Conservation (phyloP, 1,139 yeast species). For the Nematodospora anomalae region DNA sequence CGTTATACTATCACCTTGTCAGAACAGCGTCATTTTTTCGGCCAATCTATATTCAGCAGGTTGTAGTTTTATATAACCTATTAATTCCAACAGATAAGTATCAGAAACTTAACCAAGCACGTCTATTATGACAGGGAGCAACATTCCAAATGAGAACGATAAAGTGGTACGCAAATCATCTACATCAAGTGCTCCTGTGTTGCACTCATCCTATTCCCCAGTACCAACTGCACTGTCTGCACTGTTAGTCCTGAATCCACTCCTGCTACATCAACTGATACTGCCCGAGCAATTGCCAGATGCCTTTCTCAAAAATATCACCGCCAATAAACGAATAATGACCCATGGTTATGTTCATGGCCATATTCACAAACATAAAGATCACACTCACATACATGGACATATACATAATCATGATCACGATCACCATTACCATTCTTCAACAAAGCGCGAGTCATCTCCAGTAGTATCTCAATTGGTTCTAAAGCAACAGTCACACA, state of each 20-base stretch:
- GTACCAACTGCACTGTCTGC: neutral
- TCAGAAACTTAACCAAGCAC: too few species aligned
- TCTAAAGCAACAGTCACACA: neutral
- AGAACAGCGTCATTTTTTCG: too few species aligned
- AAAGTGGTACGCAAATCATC: neutral
- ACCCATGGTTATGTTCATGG: constrained; percentile 66
- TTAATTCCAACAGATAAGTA: too few species aligned
- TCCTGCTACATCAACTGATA: neutral
- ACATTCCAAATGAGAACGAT: neutral
- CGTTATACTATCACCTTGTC: too few species aligned
- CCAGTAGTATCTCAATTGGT: neutral
- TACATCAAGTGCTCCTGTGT: neutral
- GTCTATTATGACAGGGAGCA: neutral
- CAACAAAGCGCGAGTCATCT: constrained; percentile 3
- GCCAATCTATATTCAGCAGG: too few species aligned
- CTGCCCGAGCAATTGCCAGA: constrained; percentile 1
- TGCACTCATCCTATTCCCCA: neutral
- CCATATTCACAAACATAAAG: constrained; percentile 63
- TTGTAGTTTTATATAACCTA: too few species aligned
- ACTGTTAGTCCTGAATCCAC: neutral
- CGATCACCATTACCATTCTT: constrained; percentile 16
- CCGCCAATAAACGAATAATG: constrained; percentile 9
- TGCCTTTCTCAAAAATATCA: constrained; percentile 2
- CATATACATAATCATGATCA: constrained; percentile 60
- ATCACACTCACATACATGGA: constrained; percentile 68